Percentiles rank a stretch among this genome's conserved stretches.
These are phyloP conservation scores for Pseudocercospora cruenta DNA, from an alignment of 2,329 filamentous ascomycete species.

Conservation along the genomic window DNA sequence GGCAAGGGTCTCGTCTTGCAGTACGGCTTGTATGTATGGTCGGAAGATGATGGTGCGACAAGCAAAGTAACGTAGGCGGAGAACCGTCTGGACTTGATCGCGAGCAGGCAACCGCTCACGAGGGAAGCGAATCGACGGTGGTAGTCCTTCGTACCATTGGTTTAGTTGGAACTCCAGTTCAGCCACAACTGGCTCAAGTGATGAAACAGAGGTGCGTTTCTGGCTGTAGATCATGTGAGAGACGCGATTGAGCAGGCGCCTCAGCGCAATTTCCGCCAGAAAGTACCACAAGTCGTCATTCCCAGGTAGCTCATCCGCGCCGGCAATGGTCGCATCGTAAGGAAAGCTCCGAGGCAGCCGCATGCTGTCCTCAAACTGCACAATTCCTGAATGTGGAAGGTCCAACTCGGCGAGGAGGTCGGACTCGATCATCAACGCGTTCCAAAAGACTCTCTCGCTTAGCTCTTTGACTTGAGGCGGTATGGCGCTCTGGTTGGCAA, in stretches of 20 bases:
- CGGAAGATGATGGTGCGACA: conserved; percentile 86
- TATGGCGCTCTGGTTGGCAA: conserved; percentile 73
- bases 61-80: conserved; percentile 79
- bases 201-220: conserved; percentile 68
- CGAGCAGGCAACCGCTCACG: conserved; percentile 68
- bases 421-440: conserved; percentile 76
- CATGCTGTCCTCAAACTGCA: conserved; percentile 79
- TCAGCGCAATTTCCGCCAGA: conserved; percentile 77
- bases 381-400: conserved; percentile 79
- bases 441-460: conserved; percentile 81
- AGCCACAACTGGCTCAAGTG: conserved; percentile 75
- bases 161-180: conserved; percentile 81
- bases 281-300: conserved; percentile 86
- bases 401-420: conserved; percentile 79
- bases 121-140: conserved; percentile 74
- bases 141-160: conserved; percentile 83
- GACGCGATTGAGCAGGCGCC: conserved; percentile 62
- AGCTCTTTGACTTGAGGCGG: conserved; percentile 72
- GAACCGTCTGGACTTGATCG: conserved; percentile 77
- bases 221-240: conserved; percentile 36
- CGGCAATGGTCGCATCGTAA: conserved; percentile 63
- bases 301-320: conserved; percentile 46
- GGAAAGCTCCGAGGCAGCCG: conserved; percentile 78
- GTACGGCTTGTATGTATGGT: conserved; percentile 77
- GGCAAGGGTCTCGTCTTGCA: conserved; percentile 75